Conservation (phyloP, 306 rosid genomes). For the Cucurbita pepo region DNA sequence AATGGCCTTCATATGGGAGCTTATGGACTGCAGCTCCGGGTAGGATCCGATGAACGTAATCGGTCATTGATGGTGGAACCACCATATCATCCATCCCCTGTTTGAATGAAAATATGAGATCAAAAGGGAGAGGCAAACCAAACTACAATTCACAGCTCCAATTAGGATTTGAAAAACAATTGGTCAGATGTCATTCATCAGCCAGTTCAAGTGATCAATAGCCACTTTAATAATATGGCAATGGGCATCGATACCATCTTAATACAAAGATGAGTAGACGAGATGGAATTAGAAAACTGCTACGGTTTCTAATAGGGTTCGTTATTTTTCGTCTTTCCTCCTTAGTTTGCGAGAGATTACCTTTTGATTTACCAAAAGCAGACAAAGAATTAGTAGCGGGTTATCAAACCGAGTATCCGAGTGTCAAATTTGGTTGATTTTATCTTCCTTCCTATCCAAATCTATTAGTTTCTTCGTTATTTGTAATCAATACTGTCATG, state of each 20-base stretch:
- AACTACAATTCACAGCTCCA: neutral
- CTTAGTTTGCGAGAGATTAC: too few species aligned
- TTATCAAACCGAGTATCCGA: too few species aligned
- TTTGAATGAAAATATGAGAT: conserved; percentile 17
- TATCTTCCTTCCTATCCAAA: too few species aligned
- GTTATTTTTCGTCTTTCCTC: too few species aligned
- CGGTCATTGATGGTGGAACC: conserved; percentile 88
- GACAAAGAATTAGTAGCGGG: too few species aligned
- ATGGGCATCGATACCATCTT: neutral
- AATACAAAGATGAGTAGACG: neutral
- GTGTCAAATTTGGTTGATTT: too few species aligned
- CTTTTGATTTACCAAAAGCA: too few species aligned
- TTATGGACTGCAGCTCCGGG: conserved; percentile 94
- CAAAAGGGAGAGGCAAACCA: neutral
- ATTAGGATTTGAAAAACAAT: neutral
- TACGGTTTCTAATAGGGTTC: neutral
- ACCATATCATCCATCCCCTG: conserved; percentile 97
- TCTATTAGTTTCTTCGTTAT: too few species aligned
- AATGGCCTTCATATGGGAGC: conserved; percentile 97
- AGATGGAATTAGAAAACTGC: neutral
- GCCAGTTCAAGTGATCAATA: too few species aligned
- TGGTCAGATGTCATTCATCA: too few species aligned
- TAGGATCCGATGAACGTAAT: conserved; percentile 80
- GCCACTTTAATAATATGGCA: too few species aligned
- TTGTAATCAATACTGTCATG: too few species aligned